A percentile compares a stretch with the other conserved stretches of the same genome.
Conservation (phyloP, 2,329 filamentous ascomycete genomes). For the Ciborinia camelliae region DNA sequence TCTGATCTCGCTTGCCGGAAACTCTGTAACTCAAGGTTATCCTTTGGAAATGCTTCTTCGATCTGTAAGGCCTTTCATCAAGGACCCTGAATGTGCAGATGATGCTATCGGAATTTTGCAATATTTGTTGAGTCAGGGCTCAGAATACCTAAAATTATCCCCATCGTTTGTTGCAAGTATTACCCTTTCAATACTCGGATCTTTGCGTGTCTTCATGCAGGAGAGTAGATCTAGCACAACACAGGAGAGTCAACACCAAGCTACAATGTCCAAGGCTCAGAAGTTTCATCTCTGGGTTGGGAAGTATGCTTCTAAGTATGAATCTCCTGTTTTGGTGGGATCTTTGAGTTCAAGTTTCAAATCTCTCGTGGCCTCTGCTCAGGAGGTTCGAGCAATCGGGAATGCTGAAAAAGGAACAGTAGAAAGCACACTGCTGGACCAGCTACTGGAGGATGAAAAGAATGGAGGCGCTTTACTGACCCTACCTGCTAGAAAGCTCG, state of each 20-base stretch:
- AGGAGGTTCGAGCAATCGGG: constrained; percentile 62
- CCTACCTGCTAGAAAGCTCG: constrained; percentile 63
- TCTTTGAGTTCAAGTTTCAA: constrained; percentile 55
- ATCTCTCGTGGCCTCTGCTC: constrained; percentile 65
- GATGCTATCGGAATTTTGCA: constrained; percentile 84
- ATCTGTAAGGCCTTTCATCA: constrained; percentile 72
- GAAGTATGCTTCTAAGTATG: constrained; percentile 62
- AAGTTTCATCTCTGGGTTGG: constrained; percentile 77
- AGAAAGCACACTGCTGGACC: constrained; percentile 77
- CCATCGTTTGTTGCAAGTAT: constrained; percentile 80
- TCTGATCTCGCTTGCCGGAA: constrained; percentile 72
- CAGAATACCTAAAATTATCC: constrained; percentile 57
- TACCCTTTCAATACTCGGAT: constrained; percentile 73
- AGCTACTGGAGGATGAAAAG: constrained; percentile 71
- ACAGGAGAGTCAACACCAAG: constrained; percentile 76
- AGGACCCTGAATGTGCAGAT: constrained; percentile 82
- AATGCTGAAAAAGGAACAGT: constrained; percentile 66
- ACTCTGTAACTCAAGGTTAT: constrained; percentile 71
- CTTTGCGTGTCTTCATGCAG: constrained; percentile 71
- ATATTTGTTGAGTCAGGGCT: constrained; percentile 73
- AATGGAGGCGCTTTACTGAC: constrained; percentile 63
- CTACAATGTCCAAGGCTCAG: constrained; percentile 72
- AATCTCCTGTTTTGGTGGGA: constrained; percentile 42
- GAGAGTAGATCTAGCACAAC: constrained; percentile 75
- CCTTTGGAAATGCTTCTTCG: constrained; percentile 87